Conservation (phyloP, 2,329 filamentous ascomycete species). For the Nemania sp. region DNA sequence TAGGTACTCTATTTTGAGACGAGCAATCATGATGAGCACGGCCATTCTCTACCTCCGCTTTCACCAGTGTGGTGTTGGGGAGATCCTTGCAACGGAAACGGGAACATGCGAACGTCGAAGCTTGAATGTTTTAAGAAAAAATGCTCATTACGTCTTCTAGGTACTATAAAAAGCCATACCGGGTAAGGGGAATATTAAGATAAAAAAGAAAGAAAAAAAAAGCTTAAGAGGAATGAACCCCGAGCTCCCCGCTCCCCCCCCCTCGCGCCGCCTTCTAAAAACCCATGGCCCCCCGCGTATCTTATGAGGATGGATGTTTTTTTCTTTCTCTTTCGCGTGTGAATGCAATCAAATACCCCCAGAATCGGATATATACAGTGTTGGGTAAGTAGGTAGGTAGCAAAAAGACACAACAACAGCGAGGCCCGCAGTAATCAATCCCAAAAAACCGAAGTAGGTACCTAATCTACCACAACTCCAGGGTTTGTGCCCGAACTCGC, state of each 20-base stretch:
- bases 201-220: background rate
- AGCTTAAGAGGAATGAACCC: conserved; percentile 11
- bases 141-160: conserved; percentile 18
- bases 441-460: no score
- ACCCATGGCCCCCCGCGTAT: no score
- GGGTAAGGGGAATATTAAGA: conserved; percentile 20
- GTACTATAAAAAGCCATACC: background rate
- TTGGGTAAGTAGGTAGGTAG: no score
- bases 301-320: conserved; percentile 4
- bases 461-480: no score
- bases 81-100: no score
- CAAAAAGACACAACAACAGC: conserved; percentile 12
- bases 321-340: conserved; percentile 14
- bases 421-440: no score
- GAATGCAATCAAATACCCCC: conserved; percentile 7
- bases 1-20: background rate
- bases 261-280: background rate
- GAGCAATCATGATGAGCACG: background rate
- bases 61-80: no score
- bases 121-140: background rate
- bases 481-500: conserved; percentile 1
- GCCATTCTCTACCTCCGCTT: no score
- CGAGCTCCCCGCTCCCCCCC: no score
- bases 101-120: background rate
- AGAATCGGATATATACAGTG: conserved; percentile 31